Conservation (phyloP, 768 basidiomycete species). For the Phaeotremella skinneri region DNA sequence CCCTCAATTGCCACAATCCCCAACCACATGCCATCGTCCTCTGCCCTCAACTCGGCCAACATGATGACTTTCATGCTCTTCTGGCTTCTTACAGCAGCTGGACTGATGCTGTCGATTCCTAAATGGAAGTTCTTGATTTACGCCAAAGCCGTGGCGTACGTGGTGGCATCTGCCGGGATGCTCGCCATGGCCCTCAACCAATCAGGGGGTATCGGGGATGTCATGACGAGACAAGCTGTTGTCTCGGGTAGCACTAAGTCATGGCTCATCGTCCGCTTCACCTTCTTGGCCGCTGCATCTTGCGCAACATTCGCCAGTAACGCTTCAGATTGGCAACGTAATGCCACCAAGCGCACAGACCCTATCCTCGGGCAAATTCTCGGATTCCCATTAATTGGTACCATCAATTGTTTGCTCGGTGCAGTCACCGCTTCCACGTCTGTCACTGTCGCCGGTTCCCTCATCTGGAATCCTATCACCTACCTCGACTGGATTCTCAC, state of each 20-base stretch:
- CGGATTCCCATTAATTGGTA: constrained; percentile 34
- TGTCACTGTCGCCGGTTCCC: constrained; percentile 20
- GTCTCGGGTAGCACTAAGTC: constrained; percentile 23
- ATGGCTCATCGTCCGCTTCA: constrained; percentile 38
- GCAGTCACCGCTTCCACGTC: constrained; percentile 39
- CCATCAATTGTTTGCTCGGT: constrained; percentile 31
- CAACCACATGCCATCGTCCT: constrained; percentile 25
- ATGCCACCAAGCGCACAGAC: constrained; percentile 26
- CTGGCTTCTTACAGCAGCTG: constrained; percentile 17
- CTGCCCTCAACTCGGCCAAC: constrained; percentile 20
- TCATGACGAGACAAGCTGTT: constrained; percentile 16
- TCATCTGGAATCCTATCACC: constrained; percentile 42
- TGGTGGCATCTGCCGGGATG: constrained; percentile 28
- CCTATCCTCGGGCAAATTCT: constrained; percentile 41
- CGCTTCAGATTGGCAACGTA: constrained; percentile 42
- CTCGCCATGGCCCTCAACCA: constrained; percentile 26
- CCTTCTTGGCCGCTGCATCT: constrained; percentile 29
- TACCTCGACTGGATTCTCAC: constrained; percentile 37
- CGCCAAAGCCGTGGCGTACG: constrained; percentile 28
- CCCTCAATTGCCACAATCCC: constrained; percentile 29
- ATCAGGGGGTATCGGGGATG: constrained; percentile 23
- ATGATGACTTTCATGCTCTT: constrained; percentile 34
- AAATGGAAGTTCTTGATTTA: constrained; percentile 36
- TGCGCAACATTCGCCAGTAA: constrained; percentile 44
- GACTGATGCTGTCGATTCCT: constrained; percentile 19